phyloP scores from a whole-genome alignment of 2,329 filamentous ascomycete genomes.

The Neurospora crassa region DNA sequence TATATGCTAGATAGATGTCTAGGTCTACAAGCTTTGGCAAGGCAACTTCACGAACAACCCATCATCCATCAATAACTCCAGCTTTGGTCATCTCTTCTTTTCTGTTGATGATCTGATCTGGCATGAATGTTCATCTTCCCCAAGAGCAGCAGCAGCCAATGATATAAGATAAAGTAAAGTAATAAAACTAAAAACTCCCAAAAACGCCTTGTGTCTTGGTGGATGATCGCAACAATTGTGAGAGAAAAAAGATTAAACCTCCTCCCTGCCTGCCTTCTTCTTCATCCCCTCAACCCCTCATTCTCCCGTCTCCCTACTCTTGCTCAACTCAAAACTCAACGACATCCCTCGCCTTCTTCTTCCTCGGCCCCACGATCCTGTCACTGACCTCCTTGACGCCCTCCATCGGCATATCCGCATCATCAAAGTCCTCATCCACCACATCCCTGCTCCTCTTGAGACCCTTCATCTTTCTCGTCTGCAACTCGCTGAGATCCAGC shows the following conservation, averaged over 20 bases:
- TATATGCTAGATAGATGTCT: no score
- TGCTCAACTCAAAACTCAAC: neutral
- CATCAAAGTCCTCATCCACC: slow-evolving; percentile 40
- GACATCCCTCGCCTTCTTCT: slow-evolving; percentile 21
- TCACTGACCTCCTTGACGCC: slow-evolving; percentile 13
- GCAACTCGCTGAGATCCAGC: slow-evolving; percentile 78
- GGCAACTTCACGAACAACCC: neutral
- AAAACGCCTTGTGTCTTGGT: neutral
- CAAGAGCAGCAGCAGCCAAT: neutral
- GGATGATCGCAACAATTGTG: neutral
- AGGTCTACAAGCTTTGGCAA: neutral
- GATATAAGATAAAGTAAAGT: neutral
- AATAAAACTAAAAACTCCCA: neutral
- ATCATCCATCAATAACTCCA: neutral
- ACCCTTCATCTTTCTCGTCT: slow-evolving; percentile 99
- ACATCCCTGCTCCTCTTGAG: slow-evolving; percentile 71
- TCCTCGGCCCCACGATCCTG: slow-evolving; percentile 29
- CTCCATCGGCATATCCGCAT: slow-evolving; percentile 25
- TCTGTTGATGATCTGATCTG: neutral
- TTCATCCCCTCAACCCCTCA: neutral
- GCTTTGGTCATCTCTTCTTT: neutral
- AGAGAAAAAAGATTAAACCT: neutral
- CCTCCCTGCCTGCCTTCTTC: neutral
- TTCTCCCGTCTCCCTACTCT: neutral
- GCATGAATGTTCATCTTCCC: neutral